Evolutionary conservation across 169 alveolate genomes (phyloP).

Genomic region (Miamiensis avidus): DNA sequence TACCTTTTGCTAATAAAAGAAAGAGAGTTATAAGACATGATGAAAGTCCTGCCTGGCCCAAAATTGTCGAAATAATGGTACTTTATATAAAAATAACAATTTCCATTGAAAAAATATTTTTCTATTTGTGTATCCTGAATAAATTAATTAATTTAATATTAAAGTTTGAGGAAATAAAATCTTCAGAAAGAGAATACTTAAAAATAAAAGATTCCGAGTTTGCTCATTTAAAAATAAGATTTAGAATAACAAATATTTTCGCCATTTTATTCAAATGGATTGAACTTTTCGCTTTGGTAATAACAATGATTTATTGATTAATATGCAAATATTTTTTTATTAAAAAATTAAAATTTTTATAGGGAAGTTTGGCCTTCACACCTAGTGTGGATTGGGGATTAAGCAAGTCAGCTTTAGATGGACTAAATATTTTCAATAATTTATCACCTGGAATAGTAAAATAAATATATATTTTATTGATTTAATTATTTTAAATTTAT

Average conservation of each 20-base stretch:
- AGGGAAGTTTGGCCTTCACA: slow-evolving; percentile 14
- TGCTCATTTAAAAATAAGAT: neutral
- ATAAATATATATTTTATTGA: neutral
- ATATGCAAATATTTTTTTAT: too few species aligned
- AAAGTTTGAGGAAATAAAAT: neutral
- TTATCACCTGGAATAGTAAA: neutral
- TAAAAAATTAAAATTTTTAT: too few species aligned
- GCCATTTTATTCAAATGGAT: neutral
- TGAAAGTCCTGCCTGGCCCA: slow-evolving; percentile 23
- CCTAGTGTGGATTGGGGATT: slow-evolving; percentile 19
- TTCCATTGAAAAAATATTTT: too few species aligned
- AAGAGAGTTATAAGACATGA: slow-evolving; percentile 11
- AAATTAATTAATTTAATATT: too few species aligned
- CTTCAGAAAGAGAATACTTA: slow-evolving; percentile 1
- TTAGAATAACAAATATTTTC: neutral
- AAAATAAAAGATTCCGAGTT: slow-evolving; percentile 10
- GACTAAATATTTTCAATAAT: neutral
- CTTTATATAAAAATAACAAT: too few species aligned
- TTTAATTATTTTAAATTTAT: neutral
- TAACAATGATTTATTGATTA: too few species aligned
- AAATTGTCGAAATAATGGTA: slow-evolving; percentile 10
- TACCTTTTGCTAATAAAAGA: neutral
- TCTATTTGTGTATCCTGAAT: neutral
- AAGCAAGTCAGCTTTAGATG: neutral
- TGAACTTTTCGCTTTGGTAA: neutral